Percentiles rank a stretch among this genome's conserved stretches.
Evolutionary conservation across 2,329 filamentous ascomycete species (phyloP).

Genomic region (Paraconiothyrium brasiliense): DNA sequence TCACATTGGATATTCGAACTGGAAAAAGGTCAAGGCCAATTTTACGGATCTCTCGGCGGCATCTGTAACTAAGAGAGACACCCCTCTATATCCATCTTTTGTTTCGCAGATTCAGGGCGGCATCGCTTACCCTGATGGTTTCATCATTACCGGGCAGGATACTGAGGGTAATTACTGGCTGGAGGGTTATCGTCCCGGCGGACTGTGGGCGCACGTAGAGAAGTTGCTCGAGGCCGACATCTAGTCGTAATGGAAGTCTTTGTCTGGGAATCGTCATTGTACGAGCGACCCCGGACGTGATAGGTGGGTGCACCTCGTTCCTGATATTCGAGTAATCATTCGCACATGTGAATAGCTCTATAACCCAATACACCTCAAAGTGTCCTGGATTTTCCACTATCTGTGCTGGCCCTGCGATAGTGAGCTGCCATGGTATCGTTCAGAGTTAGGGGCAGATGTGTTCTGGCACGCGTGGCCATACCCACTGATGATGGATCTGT

Average conservation of each 20-base stretch:
- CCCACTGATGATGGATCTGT: no score
- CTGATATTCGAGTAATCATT: no score
- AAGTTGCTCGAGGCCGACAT: conserved; percentile 3
- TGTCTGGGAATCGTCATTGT: background rate
- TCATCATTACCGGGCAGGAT: conserved; percentile 13
- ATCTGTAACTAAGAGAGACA: background rate
- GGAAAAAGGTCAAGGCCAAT: conserved; percentile 4
- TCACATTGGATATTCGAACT: conserved; percentile 11
- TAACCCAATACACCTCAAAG: no score
- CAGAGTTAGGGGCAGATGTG: no score
- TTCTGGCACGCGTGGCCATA: no score
- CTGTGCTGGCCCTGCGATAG: no score
- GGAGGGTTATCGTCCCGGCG: conserved; percentile 14
- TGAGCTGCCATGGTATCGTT: no score
- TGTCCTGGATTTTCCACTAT: no score
- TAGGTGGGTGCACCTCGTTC: background rate
- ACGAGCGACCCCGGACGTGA: background rate
- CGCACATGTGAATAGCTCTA: no score
- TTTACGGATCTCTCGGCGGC: conserved; percentile 5
- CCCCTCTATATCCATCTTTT: conserved; percentile 13
- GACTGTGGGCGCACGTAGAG: conserved; percentile 11
- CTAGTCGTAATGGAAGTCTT: background rate
- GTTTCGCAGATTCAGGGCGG: conserved; percentile 15
- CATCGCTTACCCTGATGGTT: conserved; percentile 12
- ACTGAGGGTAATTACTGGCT: conserved; percentile 13